Conservation (phyloP, 331 rosid genomes). For the Malus hybrid region DNA sequence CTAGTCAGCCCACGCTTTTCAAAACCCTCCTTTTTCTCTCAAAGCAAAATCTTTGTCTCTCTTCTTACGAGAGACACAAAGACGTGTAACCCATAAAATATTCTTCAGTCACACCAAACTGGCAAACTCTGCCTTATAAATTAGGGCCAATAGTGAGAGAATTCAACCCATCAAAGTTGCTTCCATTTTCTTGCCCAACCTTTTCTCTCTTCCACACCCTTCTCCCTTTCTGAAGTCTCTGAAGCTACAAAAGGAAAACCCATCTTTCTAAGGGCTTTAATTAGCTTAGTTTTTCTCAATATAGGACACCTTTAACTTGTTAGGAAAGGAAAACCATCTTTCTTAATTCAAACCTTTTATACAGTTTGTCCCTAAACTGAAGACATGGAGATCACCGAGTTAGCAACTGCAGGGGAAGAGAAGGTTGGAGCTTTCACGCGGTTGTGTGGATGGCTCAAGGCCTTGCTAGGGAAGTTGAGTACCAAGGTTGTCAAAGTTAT, state of each 20-base stretch:
- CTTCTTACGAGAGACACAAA: background rate
- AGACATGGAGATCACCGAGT: slow-evolving; percentile 45
- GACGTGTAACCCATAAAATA: background rate
- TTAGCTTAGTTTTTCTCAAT: background rate
- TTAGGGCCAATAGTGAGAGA: background rate
- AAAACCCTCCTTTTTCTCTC: background rate
- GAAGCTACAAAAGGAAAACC: slow-evolving; percentile 4
- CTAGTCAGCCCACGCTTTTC: slow-evolving; percentile 24
- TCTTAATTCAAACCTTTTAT: background rate
- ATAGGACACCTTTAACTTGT: background rate
- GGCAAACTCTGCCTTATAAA: slow-evolving; percentile 32
- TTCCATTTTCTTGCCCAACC: slow-evolving; percentile 4
- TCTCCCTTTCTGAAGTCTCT: background rate
- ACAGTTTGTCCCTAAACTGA: background rate
- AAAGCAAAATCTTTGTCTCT: slow-evolving; percentile 17
- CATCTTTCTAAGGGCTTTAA: background rate
- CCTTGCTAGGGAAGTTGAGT: slow-evolving; percentile 25
- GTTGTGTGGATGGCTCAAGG: slow-evolving; percentile 15
- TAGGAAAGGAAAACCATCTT: background rate
- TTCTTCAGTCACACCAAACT: background rate
- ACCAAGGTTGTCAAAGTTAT: slow-evolving; percentile 25
- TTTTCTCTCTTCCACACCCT: background rate
- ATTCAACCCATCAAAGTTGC: slow-evolving; percentile 4
- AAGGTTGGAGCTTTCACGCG: slow-evolving; percentile 13
- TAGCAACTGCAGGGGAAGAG: slow-evolving; percentile 12